Evolutionary conservation across 2,329 filamentous ascomycete species (phyloP).

Genomic region (Graphilbum sp.): DNA sequence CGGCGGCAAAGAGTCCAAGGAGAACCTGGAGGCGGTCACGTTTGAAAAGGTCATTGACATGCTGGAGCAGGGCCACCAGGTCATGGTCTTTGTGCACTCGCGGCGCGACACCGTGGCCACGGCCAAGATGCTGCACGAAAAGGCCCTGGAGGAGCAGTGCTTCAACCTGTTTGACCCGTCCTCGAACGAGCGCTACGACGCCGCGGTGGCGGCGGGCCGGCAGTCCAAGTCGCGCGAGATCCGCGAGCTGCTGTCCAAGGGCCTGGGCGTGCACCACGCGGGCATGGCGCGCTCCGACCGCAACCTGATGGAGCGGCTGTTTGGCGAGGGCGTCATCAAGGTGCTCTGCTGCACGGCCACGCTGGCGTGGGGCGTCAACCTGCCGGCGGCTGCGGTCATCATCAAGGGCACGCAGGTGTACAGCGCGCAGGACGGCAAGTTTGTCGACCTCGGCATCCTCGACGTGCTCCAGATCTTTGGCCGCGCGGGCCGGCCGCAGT

Average conservation of each 20-base stretch:
- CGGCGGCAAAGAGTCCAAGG: constrained; percentile 62
- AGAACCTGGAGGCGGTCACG: constrained; percentile 73
- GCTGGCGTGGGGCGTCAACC: constrained; percentile 95
- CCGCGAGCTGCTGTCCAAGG: constrained; percentile 75
- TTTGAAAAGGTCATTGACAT: constrained; percentile 95
- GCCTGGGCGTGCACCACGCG: constrained; percentile 88
- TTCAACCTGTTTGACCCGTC: constrained; percentile 71
- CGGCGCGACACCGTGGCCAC: constrained; percentile 85
- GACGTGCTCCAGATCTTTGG: constrained; percentile 97
- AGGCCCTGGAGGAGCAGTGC: constrained; percentile 66
- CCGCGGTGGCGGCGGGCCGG: constrained; percentile 71
- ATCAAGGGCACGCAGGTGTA: constrained; percentile 98
- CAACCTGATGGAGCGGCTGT: constrained; percentile 89
- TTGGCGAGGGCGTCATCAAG: constrained; percentile 81
- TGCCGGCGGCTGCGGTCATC: constrained; percentile 88
- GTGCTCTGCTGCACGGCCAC: constrained; percentile 97
- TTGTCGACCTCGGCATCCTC: constrained; percentile 87
- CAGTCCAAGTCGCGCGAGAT: constrained; percentile 73
- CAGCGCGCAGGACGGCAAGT: constrained; percentile 90
- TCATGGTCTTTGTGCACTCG: constrained; percentile 99
- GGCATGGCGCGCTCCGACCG: constrained; percentile 90
- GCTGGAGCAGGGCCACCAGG: constrained; percentile 79
- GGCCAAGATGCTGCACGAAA: constrained; percentile 70
- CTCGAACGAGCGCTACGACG: constrained; percentile 62
- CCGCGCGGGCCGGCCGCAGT: constrained; percentile 92